Evolutionary conservation across 164 flowering plant genomes (phyloP), one percentile per base, ranked within the genome.

Genomic region (Piper longum): DNA sequence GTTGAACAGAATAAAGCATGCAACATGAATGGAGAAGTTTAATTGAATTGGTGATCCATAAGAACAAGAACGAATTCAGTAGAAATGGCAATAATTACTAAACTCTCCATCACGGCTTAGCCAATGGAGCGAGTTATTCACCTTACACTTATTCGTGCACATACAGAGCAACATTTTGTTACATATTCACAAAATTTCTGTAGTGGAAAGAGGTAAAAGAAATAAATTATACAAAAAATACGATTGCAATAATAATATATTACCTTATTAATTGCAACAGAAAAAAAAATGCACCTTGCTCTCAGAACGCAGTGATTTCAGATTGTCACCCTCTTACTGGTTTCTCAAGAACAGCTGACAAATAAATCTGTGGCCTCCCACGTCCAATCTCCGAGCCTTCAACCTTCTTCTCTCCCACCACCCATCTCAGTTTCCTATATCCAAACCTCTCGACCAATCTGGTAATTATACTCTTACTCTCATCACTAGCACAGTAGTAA

Each of bases 341-440:
- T 75, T 93, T 93, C 73, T 93, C 96, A 7, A 93, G 81, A 69
- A 93, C 83, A 41, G 97, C 95, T 18, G 99, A 93, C 70, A 93
- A 73, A 72, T 80, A 88, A 65, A 88, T 80, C 69, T 83, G 88
- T 9, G 92, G 68, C 68, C 82, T 90, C 41, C 85, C 1, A 26
- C 36, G 36, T 26, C 36, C 86, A 1, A 78, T 56, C 4, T 78
- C 85, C 43, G 78, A 56, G 40, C 75, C 51, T 63, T 85, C 90
- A 7, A 62, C 58, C 52, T 48, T 48, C 78, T 77, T 85, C 70
- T 88, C 96, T 44, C 99, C 99, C 55, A 93, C 83, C 19, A 88
- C 88, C 99, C 97, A 93, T 69, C 88, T 93, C 79, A 93, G 75
- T 77, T 93, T 93, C 70, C 84, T 90, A 63, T 90, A 93, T 56